Conservation (phyloP, 75 land plant genomes). For the Azolla pinnata region DNA sequence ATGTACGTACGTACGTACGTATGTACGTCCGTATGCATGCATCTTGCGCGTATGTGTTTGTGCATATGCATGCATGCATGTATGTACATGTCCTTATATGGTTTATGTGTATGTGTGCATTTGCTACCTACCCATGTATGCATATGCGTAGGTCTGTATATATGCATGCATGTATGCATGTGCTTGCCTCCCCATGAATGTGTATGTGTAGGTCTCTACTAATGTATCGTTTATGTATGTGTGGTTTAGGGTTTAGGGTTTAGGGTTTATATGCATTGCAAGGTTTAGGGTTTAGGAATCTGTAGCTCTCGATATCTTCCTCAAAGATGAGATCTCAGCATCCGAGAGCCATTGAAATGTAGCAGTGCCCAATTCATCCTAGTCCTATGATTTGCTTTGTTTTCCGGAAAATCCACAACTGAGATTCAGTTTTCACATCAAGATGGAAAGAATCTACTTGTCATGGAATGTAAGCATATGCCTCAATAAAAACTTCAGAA, state of each 20-base stretch:
- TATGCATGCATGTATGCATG: conserved; percentile 1
- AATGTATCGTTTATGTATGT: not conserved
- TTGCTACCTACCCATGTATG: not conserved
- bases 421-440: too few relatives aligned
- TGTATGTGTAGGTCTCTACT: not conserved
- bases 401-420: too few relatives aligned
- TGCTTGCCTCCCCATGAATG: not conserved
- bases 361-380: too few relatives aligned
- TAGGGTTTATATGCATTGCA: too few relatives aligned
- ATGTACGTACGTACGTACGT: not conserved
- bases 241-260: not conserved
- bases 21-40: not conserved
- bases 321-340: too few relatives aligned
- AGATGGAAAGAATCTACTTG: too few relatives aligned
- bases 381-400: too few relatives aligned
- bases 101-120: not conserved
- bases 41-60: not conserved
- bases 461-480: too few relatives aligned
- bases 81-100: not conserved
- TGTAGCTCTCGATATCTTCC: too few relatives aligned
- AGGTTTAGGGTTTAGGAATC: too few relatives aligned
- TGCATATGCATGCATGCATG: not conserved
- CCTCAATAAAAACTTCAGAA: too few relatives aligned
- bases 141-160: not conserved
- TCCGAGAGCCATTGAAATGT: too few relatives aligned